Evolutionary conservation across 208 protist species (phyloP).

Genomic region (Acanthamoeba castellanii): DNA sequence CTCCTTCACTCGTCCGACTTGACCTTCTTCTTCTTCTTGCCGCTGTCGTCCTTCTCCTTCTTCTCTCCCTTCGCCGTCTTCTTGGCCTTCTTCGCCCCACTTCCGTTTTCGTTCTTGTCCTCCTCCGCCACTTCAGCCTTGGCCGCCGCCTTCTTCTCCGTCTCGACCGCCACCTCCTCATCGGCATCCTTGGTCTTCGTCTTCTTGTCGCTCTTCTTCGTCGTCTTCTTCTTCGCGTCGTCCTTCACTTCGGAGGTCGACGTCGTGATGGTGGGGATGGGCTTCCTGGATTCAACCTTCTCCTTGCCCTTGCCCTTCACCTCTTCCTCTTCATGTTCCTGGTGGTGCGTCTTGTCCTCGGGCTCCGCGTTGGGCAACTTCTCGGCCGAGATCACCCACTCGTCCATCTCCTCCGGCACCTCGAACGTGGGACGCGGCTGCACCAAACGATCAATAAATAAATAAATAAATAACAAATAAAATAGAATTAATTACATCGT

Average conservation of each 20-base stretch:
- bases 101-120: not conserved
- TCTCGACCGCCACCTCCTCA: not conserved
- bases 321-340: not conserved
- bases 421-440: slow-evolving; percentile 45
- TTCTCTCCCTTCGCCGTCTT: not conserved
- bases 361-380: not conserved
- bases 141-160: not conserved
- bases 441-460: not conserved
- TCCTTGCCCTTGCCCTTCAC: not conserved
- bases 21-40: slow-evolving; percentile 46
- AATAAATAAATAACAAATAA: too few species aligned
- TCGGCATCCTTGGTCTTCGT: not conserved
- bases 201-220: not conserved
- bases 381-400: not conserved
- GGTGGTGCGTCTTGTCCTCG: not conserved
- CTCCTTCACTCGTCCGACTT: slow-evolving; percentile 3
- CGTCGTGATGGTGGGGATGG: not conserved
- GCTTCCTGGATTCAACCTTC: not conserved
- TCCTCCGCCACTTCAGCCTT: not conserved
- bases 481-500: too few species aligned
- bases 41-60: not conserved
- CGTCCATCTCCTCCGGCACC: slow-evolving; percentile 44
- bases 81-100: not conserved
- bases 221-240: not conserved
- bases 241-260: not conserved